Evolutionary conservation across 306 rosid genomes (phyloP), one percentile per base, ranked within the genome.

Genomic region (Prunus mume): DNA sequence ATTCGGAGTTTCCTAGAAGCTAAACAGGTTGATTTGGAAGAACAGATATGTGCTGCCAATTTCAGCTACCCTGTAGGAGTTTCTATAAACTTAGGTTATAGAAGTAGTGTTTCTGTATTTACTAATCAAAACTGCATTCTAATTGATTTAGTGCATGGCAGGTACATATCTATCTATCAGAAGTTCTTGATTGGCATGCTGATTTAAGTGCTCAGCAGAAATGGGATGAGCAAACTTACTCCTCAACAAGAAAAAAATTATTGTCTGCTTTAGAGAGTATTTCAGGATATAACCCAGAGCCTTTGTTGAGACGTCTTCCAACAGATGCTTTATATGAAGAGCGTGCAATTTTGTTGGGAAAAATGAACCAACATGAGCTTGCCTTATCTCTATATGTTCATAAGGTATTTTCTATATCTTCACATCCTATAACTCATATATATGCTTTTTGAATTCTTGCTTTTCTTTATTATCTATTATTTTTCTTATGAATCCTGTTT

Each of bases 311-410:
- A 82, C 88, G 90, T 72, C 97, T 96, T 80, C 97, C 99, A 12
- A 72, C 83, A 3, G 91, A 93, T 87, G 98, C 97, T 79, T 77
- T 96, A 78, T 96, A 87, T 52, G 99, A 96, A 83, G 99, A 96
- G 78, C 99, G 93, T 69, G 99, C 99, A 68, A 73, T 91, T 68
- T 86, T 96, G 82, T 71, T 93, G 84, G 99, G 98, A 46, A 96
- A 91, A 86, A 89, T 96, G 93, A 93, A 93, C 82, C 98, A 92
- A 75, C 99, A 96, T 85, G 97, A 96, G 87, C 87, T 96, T 78
- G 97, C 99, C 71, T 80, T 96, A 57, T 91, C 98, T 73, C 81
- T 93, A 51, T 93, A 92, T 82, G 98, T 96, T 78, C 98, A 91
- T 19, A 96, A 96, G 97, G 99, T 96, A 87, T 63, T 75, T 70